These are phyloP conservation scores for Hypsizygus ulmarius DNA, from an alignment of 1,284 basidiomycete genomes.

Conservation along the genomic window DNA sequence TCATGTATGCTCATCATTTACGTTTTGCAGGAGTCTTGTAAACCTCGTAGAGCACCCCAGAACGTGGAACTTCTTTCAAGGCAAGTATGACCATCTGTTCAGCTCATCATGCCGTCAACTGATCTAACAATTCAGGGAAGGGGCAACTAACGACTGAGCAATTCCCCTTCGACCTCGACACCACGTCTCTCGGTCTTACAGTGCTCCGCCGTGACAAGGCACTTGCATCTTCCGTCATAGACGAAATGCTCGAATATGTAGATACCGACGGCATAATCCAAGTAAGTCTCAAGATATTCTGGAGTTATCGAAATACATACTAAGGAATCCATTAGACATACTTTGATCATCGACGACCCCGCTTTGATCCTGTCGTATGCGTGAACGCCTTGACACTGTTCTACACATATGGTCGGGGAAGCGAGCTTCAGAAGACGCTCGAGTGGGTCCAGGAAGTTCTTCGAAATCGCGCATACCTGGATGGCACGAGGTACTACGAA, in stretches of 20 bases:
- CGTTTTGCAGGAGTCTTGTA: slow-evolving; percentile 35
- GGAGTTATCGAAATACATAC: not conserved
- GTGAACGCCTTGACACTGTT: slow-evolving; percentile 51
- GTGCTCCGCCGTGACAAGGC: slow-evolving; percentile 34
- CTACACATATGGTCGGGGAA: slow-evolving; percentile 46
- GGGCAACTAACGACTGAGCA: slow-evolving; percentile 40
- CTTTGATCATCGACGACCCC: slow-evolving; percentile 49
- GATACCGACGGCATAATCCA: slow-evolving; percentile 51
- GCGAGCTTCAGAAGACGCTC: slow-evolving; percentile 44
- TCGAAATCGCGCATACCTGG: slow-evolving; percentile 48
- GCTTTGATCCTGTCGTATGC: slow-evolving; percentile 54
- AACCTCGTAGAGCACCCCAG: slow-evolving; percentile 40
- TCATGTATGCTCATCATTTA: slow-evolving; percentile 1
- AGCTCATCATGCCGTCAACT: not conserved
- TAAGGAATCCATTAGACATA: slow-evolving; percentile 39
- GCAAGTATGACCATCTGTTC: slow-evolving; percentile 21
- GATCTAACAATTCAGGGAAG: slow-evolving; percentile 28
- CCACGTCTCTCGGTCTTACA: slow-evolving; percentile 48
- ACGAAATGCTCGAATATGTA: slow-evolving; percentile 51
- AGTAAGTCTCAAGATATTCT: slow-evolving; percentile 25
- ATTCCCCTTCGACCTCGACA: slow-evolving; percentile 51
- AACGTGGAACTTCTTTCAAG: slow-evolving; percentile 57
- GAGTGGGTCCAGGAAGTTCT: slow-evolving; percentile 52
- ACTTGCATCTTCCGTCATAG: slow-evolving; percentile 44
- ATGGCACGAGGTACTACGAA: slow-evolving; percentile 57